Evolutionary conservation across 345 rosid species (phyloP), one percentile per base, ranked within the genome.

Genomic region (Eucalyptus regnans): DNA sequence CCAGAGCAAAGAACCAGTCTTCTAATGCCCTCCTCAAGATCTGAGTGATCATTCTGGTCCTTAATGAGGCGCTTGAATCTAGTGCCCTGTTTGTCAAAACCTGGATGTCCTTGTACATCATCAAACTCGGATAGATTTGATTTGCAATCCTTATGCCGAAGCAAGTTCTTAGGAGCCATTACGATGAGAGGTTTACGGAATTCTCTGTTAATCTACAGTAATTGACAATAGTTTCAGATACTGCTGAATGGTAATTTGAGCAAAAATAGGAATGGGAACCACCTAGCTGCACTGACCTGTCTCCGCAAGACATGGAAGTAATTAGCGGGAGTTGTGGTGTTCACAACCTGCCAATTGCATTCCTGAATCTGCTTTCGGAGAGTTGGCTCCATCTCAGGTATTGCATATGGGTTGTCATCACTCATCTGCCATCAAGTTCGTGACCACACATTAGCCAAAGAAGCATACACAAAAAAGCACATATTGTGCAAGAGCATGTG

Each of bases 51-150:
- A 56, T 92, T 96, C 91, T 96, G 96, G 91, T 97, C 99, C 93
- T 96, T 96, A 89, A 97, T 96, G 10, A 97, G 96, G 31, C 99
- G 93, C 93, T 97, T 97, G 89, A 97, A 97, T 90, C 99, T 92
- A 60, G 99, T 97, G 81, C 99, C 99, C 89, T 97, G 99, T 87
- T 96, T 97, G 93, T 97, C 99, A 88, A 96, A 97, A 79, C 99
- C 99, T 31, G 99, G 95, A 90, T 97, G 99, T 58, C 98, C 99
- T 95, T 96, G 94, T 31, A 95, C 99, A 92, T 97, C 99, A 90
- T 96, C 99, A 91, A 97, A 96, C 93, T 97, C 99, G 0, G 97
- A 96, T 54, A 97, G 94, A 91, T 97, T 97, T 88, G 99, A 97
- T 94, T 93, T 96, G 92, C 99, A 97, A 89, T 94, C 96, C 90